phyloP scores from a whole-genome alignment of 139 green algal genomes.

The Closterium sp. region DNA sequence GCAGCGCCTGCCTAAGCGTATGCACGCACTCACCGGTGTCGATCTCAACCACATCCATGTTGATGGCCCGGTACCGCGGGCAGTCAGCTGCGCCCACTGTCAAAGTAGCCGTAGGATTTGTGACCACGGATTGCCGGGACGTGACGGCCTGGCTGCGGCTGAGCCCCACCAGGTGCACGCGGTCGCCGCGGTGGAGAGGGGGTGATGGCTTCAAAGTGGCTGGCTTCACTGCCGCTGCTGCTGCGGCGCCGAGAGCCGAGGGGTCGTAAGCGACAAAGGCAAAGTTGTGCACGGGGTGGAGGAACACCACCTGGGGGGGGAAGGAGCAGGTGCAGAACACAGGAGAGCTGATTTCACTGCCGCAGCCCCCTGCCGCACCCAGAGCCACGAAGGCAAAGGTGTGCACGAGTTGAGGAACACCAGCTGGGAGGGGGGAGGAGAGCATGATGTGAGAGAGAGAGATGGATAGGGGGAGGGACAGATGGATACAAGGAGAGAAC shows the following conservation, averaged over 20 bases:
- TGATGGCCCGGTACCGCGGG: slow-evolving; percentile 73
- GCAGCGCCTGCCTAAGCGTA: too few relatives aligned
- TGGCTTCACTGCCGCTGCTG: not conserved
- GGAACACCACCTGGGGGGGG: slow-evolving; percentile 46
- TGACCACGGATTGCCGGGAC: slow-evolving; percentile 70
- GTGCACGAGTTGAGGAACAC: too few relatives aligned
- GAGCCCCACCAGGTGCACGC: slow-evolving; percentile 55
- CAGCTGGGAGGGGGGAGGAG: not conserved
- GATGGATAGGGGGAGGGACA: not conserved
- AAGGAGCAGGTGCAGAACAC: not conserved
- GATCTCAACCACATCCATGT: slow-evolving; percentile 87
- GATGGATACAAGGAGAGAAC: not conserved
- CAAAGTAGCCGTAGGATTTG: slow-evolving; percentile 64
- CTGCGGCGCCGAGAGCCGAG: not conserved
- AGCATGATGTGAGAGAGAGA: not conserved
- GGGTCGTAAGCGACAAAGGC: slow-evolving; percentile 38
- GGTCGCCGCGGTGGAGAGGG: slow-evolving; percentile 58
- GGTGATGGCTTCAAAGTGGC: slow-evolving; percentile 27
- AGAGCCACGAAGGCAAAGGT: not conserved
- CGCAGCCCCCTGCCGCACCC: too few relatives aligned
- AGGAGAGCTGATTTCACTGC: not conserved
- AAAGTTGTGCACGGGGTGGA: slow-evolving; percentile 56
- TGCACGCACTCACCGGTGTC: slow-evolving; percentile 65
- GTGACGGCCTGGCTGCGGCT: slow-evolving; percentile 63
- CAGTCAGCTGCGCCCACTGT: slow-evolving; percentile 68